Percentiles rank a stretch among this genome's conserved stretches.
These are phyloP conservation scores for Achlya hypogyna DNA, from an alignment of 352 stramenopile species.

Conservation along the genomic window DNA sequence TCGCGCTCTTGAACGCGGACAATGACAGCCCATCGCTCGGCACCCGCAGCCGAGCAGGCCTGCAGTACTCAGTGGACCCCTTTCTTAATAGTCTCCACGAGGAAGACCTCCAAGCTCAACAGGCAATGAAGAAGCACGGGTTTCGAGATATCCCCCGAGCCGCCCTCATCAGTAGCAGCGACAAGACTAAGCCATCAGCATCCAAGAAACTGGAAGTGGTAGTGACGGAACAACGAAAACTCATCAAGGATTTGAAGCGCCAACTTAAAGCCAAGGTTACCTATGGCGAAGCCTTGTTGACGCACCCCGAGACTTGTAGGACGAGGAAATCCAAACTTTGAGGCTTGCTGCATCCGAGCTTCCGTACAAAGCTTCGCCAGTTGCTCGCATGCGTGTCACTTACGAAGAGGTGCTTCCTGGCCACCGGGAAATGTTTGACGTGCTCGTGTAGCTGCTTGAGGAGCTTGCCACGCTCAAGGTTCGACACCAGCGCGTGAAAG, in stretches of 20 bases:
- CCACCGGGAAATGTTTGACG: neutral
- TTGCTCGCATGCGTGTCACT: too few relatives aligned
- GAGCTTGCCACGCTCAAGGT: neutral
- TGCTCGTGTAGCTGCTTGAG: neutral
- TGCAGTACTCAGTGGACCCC: neutral
- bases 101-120: neutral
- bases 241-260: neutral
- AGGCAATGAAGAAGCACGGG: too few relatives aligned
- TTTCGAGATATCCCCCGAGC: too few relatives aligned
- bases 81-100: neutral
- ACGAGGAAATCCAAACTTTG: neutral
- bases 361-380: too few relatives aligned
- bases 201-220: neutral
- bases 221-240: neutral
- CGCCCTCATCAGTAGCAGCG: too few relatives aligned
- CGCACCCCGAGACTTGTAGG: neutral
- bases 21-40: too few relatives aligned
- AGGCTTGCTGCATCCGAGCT: too few relatives aligned
- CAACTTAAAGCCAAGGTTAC: neutral
- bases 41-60: too few relatives aligned
- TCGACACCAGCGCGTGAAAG: neutral
- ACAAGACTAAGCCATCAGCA: neutral
- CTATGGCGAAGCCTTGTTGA: too few relatives aligned
- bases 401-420: too few relatives aligned
- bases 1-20: neutral